These are phyloP conservation scores for Diutina rugosa DNA, from an alignment of 1,139 yeast genomes.

Conservation along the genomic window DNA sequence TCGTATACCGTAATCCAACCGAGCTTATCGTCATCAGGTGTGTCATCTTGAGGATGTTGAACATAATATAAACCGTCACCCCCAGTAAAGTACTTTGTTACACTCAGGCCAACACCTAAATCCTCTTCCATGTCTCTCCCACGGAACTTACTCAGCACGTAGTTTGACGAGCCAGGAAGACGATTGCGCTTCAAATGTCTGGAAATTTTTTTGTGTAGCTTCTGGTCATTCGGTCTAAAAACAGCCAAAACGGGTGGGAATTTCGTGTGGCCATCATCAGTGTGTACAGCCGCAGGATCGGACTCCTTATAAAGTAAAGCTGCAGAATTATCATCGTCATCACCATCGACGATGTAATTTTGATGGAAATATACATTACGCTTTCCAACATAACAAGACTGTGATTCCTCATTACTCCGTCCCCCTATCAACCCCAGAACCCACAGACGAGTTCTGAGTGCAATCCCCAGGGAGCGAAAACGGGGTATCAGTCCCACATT, in stretches of 20 bases:
- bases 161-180: background rate
- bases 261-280: constrained; percentile 14
- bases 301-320: constrained; percentile 12
- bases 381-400: constrained; percentile 10
- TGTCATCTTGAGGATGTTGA: constrained; percentile 40
- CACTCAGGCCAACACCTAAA: constrained; percentile 18
- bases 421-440: background rate
- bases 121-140: constrained; percentile 10
- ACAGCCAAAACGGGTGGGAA: constrained; percentile 33
- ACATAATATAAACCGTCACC: constrained; percentile 43
- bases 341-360: constrained; percentile 8
- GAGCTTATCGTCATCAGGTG: constrained; percentile 43
- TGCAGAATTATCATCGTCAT: constrained; percentile 8
- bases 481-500: constrained; percentile 35
- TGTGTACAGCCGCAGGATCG: constrained; percentile 16
- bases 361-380: constrained; percentile 13
- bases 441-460: background rate
- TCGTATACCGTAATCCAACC: constrained; percentile 58
- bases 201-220: constrained; percentile 27
- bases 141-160: background rate
- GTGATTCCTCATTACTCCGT: background rate
- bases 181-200: constrained; percentile 10
- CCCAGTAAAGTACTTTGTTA: constrained; percentile 27
- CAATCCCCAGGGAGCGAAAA: constrained; percentile 8
- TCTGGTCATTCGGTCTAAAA: constrained; percentile 39